Evolutionary conservation across 192 early-diverging fungal genomes (phyloP), one percentile per base, ranked within the genome.

Genomic region (Helicostylum pulchrum): DNA sequence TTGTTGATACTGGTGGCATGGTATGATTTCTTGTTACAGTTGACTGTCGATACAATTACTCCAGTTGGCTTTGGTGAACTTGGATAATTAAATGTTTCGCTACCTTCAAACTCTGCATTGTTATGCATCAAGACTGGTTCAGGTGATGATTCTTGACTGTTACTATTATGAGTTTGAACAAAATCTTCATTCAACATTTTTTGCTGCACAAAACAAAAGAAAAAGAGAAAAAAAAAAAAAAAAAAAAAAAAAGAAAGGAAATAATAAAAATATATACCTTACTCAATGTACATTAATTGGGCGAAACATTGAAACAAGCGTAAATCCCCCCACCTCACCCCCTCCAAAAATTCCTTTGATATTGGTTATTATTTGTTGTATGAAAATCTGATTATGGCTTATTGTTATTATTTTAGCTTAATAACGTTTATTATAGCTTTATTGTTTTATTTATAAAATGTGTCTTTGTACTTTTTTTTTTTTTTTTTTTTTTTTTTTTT

Each of bases 401-500:
- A 26, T 26, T 26, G 26, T 26, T 26, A 26, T 26, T 26, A 26
- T 26, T 26, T 26, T 26, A 2, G 2, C 26, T 26, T 26, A n/a
- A n/a, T 26, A 26, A 0, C 26, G 26, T 26, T 26, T 26, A 26
- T 26, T 26, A n/a, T n/a, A 26, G 26, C 26, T 2, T 26, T 2
- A 26, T 26, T 26, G 26, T 26, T 26, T 26, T 26, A 26, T 26
- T 26, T 26, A 26, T 26, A 26, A 26, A 0, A 26, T 26, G 26
- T 26, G 26, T 2, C 26, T 26, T 26, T 26, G 26, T 26, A 26
- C 26, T 26, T 30, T 31, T n/a, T 19, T 53, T 53, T 53, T 53
- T 53, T 53, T 53, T 53, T 14, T 55, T 5, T 55, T 55, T 55
- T n/a, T 55, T 55, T 53, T 9, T 53, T n/a, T n/a, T n/a, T n/a